These are phyloP conservation scores for Selaginella moellendorffii DNA, from an alignment of 75 land plant species.

Conservation along the genomic window DNA sequence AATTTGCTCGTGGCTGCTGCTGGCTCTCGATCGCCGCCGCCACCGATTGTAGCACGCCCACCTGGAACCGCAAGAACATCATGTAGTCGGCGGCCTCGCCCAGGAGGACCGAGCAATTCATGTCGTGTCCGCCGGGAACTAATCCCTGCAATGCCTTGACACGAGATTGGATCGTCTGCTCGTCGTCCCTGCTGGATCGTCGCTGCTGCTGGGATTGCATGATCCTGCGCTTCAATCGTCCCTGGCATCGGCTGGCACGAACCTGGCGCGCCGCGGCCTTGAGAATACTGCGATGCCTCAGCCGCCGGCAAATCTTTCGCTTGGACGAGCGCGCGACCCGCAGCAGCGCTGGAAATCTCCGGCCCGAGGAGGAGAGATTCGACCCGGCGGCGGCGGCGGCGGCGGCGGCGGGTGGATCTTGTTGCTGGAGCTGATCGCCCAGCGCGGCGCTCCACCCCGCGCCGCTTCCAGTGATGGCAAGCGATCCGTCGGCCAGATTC, in stretches of 20 bases:
- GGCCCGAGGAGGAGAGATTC: neutral
- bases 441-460: slow-evolving; percentile 1
- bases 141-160: neutral
- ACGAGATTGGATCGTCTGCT: neutral
- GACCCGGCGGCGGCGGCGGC: too few relatives aligned
- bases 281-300: neutral
- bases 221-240: neutral
- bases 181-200: neutral
- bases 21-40: neutral
- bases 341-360: neutral
- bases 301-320: neutral
- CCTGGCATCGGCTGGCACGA: neutral
- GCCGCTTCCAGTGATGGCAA: neutral
- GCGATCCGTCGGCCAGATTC: neutral
- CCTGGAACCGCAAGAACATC: neutral
- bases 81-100: slow-evolving; percentile 7
- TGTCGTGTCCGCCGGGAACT: neutral
- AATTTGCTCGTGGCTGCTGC: too few relatives aligned
- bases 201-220: neutral
- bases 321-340: neutral
- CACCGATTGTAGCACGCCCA: neutral
- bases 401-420: too few relatives aligned
- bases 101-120: neutral
- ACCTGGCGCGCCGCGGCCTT: too few relatives aligned
- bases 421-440: neutral